These are phyloP conservation scores for Solanum hybrid DNA, from an alignment of 305 asterid species.

Conservation along the genomic window DNA sequence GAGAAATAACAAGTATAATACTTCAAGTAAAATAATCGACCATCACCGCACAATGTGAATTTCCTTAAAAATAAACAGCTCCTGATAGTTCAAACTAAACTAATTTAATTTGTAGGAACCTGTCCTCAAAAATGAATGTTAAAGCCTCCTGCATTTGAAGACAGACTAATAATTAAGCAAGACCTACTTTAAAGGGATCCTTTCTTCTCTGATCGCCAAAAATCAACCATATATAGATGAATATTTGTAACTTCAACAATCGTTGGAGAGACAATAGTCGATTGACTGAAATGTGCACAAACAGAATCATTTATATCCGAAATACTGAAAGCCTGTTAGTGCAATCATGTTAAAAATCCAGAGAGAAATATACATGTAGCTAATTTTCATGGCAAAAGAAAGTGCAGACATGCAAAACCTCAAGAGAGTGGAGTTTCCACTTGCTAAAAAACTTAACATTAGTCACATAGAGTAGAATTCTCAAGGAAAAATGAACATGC, in stretches of 20 bases:
- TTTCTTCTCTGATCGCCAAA: too few relatives aligned
- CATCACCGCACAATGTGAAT: neutral
- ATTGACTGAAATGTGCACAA: neutral
- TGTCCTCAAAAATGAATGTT: neutral
- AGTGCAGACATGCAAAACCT: neutral
- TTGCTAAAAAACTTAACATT: neutral
- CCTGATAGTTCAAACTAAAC: too few relatives aligned
- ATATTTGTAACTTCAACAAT: neutral
- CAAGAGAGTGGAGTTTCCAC: neutral
- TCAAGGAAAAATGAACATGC: neutral
- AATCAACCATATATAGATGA: neutral
- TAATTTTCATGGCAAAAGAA: neutral
- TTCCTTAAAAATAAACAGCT: neutral
- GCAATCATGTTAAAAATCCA: neutral
- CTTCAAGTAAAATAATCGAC: neutral
- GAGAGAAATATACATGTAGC: neutral
- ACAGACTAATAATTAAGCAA: too few relatives aligned
- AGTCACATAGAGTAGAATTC: neutral
- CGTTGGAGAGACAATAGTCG: neutral
- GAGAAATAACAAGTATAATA: neutral
- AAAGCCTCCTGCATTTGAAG: too few relatives aligned
- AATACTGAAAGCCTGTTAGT: neutral
- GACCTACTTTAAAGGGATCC: too few relatives aligned
- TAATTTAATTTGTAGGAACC: neutral
- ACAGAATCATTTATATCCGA: neutral